Evolutionary conservation across 805 yeast genomes (phyloP), one percentile per base, ranked within the genome.

Genomic region (Ogataea nitratoaversa): DNA sequence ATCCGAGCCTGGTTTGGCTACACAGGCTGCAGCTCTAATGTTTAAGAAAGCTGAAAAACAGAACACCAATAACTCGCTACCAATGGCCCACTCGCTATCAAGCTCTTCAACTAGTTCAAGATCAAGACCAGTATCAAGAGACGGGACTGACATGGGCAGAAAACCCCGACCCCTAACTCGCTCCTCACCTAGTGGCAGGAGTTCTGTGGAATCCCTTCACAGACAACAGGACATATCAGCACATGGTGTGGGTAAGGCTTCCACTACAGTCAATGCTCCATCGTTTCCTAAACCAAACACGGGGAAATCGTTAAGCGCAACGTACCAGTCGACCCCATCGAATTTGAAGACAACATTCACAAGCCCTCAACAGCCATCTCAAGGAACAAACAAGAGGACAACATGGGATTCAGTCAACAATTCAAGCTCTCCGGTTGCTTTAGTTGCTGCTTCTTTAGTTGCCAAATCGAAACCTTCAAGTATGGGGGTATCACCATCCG

Each of bases 391-490:
- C 28, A 22, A 16, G 38, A 48, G 47, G 36, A 42, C 52, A 19
- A 51, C 54, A 0, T 62, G 65, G 65, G 52, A 62, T 37, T 38
- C 52, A 5, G 40, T 60, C 7, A 60, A 57, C 37, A 50, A 41
- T 11, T 38, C 49, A 8, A 58, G 63, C 19, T 62, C 67, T 1
- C 45, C 57, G 0, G 52, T 54, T 8, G 68, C 68, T 2, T 33
- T 63, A 12, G 65, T 65, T 2, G 68, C 68, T 4, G 68, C 68
- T 0, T 49, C 64, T 3, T 24, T 54, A n/a, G 62, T 63, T n/a
- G 64, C 66, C 8, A 58, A 54, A 34, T 33, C 53, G 3, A 60
- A 51, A 11, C 65, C 68, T 3, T 28, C 45, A 4, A 40, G 50
- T 23, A 56, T 63, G 57, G 47, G 44, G 8, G 52, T 62, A 18